Evolutionary conservation across 2,329 filamentous ascomycete genomes (phyloP).

Genomic region (Hypoxylon sp.): DNA sequence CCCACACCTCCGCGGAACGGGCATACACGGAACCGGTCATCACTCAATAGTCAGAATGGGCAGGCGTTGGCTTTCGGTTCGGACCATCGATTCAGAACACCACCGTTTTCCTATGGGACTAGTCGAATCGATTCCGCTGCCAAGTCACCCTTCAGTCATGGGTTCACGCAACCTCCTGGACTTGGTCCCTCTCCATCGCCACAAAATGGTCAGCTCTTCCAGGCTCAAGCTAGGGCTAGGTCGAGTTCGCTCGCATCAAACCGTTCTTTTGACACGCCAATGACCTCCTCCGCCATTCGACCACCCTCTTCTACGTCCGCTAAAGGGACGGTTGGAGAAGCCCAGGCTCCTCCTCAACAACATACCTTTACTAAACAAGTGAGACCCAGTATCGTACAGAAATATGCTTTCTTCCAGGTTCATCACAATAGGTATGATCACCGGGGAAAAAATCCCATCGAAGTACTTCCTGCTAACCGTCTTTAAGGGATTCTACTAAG

Average conservation of each 20-base stretch:
- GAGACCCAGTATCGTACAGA: slow-evolving; percentile 62
- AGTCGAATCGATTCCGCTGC: slow-evolving; percentile 50
- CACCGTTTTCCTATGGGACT: slow-evolving; percentile 54
- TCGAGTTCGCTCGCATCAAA: slow-evolving; percentile 54
- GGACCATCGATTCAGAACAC: slow-evolving; percentile 54
- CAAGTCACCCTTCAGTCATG: slow-evolving; percentile 56
- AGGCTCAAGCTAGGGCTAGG: slow-evolving; percentile 54
- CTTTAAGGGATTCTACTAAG: slow-evolving; percentile 65
- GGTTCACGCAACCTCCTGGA: slow-evolving; percentile 54
- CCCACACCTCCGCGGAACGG: slow-evolving; percentile 43
- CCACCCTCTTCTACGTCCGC: slow-evolving; percentile 55
- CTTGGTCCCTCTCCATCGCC: slow-evolving; percentile 54
- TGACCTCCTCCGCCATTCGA: slow-evolving; percentile 57
- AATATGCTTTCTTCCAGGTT: slow-evolving; percentile 72
- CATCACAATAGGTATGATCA: slow-evolving; percentile 69
- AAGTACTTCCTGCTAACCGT: slow-evolving; percentile 38
- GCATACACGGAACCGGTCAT: slow-evolving; percentile 52
- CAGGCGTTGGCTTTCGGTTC: slow-evolving; percentile 52
- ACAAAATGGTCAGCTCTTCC: slow-evolving; percentile 55
- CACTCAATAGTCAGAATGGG: slow-evolving; percentile 47
- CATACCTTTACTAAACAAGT: slow-evolving; percentile 42
- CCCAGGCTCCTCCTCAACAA: slow-evolving; percentile 46
- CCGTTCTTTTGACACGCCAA: slow-evolving; percentile 54
- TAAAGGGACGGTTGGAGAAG: slow-evolving; percentile 49
- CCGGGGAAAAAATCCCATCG: neutral